Base-by-base conservation (phyloP, 257 asterid species). In the Petrea volubilis region DNA sequence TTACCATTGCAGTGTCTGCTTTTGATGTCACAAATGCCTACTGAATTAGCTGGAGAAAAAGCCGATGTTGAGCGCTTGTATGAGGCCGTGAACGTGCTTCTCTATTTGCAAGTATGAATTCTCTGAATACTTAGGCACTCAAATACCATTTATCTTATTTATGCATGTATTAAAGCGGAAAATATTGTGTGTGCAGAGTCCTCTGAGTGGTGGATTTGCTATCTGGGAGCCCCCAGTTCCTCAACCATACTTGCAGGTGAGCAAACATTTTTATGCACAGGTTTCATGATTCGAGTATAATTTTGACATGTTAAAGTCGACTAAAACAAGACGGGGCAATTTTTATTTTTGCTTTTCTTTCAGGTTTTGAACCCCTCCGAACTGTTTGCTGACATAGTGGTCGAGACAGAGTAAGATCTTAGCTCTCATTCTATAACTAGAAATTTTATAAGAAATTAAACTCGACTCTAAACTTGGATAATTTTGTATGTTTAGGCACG, bases 351-450 rank as follows among this genome's bases (percentile, higher is more conserved):
- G 2, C 7, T 40, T 6, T 1, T 44, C 5, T 36, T 60, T 56
- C 72, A 87, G 88, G 83, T 79, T 56, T 73, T 91, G 82, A 91
- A 91, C 73, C 96, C 97, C 28, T 84, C 97, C 0, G 96, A 91
- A 78, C 78, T 89, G 17, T 89, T 91, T 60, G 96, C 93, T 0
- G 95, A 89, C 69, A 86, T 87, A 29, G 91, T 91, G 7, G 90
- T 91, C 4, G 97, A 91, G 72, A 76, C 80, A 75, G 95, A 89
- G 96, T 91, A 83, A 70, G 91, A 74, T 64, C 59, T 59, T 47
- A 3, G 10, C 43, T 58, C 28, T 36, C 15, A 6, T 21, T 44
- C 7, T 2, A 1, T 28, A 33, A 2, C 5, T 33, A 4, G n/a
- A 28, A 55, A 14, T 25, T 53, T 17, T 46, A 6, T 18, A 57